phyloP scores from a whole-genome alignment of 1,284 basidiomycete species.

The Butyriboletus appendiculatus region DNA sequence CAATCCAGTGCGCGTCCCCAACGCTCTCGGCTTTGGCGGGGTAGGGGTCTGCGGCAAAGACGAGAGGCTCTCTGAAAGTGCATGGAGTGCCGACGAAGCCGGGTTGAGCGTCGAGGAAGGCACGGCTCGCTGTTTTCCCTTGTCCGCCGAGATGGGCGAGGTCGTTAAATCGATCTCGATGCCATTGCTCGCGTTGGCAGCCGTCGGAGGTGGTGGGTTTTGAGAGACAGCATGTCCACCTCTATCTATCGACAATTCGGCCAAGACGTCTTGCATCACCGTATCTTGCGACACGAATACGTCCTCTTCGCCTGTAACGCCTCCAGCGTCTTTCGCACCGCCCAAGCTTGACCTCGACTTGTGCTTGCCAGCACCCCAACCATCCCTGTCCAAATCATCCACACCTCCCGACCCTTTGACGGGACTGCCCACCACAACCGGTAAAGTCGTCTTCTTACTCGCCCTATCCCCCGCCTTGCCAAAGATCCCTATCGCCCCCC shows the following conservation, averaged over 20 bases:
- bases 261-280: slow-evolving; percentile 1
- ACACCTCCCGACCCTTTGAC: slow-evolving; percentile 43
- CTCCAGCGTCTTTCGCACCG: slow-evolving; percentile 3
- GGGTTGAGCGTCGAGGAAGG: slow-evolving; percentile 47
- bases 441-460: slow-evolving; percentile 65
- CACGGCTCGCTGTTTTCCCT: slow-evolving; percentile 27
- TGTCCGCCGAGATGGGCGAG: slow-evolving; percentile 29
- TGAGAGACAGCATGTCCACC: background rate
- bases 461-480: slow-evolving; percentile 46
- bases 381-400: slow-evolving; percentile 1
- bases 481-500: slow-evolving; percentile 25
- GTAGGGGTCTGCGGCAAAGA: slow-evolving; percentile 43
- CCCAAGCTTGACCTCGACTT: background rate
- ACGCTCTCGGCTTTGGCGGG: slow-evolving; percentile 40
- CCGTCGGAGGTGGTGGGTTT: background rate
- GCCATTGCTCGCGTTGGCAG: background rate
- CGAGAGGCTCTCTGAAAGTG: slow-evolving; percentile 57
- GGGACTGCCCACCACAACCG: slow-evolving; percentile 58
- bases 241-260: background rate
- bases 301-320: slow-evolving; percentile 37
- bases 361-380: background rate
- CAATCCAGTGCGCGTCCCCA: slow-evolving; percentile 32
- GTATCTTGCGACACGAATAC: slow-evolving; percentile 13
- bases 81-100: slow-evolving; percentile 58
- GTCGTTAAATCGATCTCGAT: slow-evolving; percentile 14